Conservation (phyloP, 2,329 filamentous ascomycete genomes). For the Fusarium sublunatum region DNA sequence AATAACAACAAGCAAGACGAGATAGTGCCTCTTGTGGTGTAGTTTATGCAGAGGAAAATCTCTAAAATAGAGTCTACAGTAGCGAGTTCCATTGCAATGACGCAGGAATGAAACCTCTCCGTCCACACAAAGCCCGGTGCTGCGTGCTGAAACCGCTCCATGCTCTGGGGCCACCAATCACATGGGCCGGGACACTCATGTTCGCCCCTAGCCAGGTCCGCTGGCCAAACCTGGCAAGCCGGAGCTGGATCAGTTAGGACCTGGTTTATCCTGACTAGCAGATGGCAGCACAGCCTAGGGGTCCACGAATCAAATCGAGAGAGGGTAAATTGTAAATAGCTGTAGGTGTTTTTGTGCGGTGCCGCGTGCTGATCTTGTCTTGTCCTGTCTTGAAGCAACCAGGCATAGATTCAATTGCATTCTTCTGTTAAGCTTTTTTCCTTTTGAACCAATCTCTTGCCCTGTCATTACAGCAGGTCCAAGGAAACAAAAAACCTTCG, state of each 20-base stretch:
- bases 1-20: not conserved
- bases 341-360: not conserved
- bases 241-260: conserved; percentile 8
- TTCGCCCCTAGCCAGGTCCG: conserved; percentile 27
- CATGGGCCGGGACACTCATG: not conserved
- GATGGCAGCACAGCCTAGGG: conserved; percentile 3
- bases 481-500: conserved; percentile 26
- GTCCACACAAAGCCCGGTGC: conserved; percentile 33
- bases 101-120: conserved; percentile 40
- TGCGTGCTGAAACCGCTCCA: conserved; percentile 35
- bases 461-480: conserved; percentile 10
- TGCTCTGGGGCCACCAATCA: conserved; percentile 30
- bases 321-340: not conserved
- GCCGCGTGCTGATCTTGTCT: conserved; percentile 8
- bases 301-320: conserved; percentile 6
- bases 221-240: conserved; percentile 20
- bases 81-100: conserved; percentile 35
- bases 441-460: not conserved
- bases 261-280: conserved; percentile 17
- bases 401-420: not conserved
- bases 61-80: conserved; percentile 22
- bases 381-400: not conserved
- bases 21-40: too few relatives aligned
- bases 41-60: not conserved
- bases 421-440: conserved; percentile 13